phyloP scores from a whole-genome alignment of 352 stramenopile genomes.

The Pythium phragmiticola region DNA sequence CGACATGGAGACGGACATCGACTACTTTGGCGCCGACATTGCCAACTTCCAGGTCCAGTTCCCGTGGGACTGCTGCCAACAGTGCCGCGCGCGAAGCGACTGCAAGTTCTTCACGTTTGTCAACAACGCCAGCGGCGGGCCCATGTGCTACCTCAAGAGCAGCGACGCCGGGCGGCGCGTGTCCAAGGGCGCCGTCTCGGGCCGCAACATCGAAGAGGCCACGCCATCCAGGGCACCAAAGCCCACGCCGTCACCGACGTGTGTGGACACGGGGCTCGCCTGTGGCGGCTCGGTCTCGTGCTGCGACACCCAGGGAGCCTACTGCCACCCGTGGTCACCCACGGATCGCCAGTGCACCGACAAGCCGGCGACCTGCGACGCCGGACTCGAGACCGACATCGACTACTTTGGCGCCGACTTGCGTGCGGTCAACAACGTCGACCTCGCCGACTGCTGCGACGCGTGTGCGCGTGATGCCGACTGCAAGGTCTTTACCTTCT shows the following conservation, averaged over 20 bases:
- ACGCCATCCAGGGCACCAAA: not conserved
- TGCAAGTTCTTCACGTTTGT: slow-evolving; percentile 33
- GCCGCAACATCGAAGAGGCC: slow-evolving; percentile 9
- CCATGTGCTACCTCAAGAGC: slow-evolving; percentile 48
- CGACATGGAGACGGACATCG: slow-evolving; percentile 41
- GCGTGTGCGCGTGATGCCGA: slow-evolving; percentile 9
- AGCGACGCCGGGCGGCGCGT: slow-evolving; percentile 20
- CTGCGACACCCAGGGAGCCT: slow-evolving; percentile 12
- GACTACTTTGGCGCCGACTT: slow-evolving; percentile 24
- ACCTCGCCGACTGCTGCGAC: slow-evolving; percentile 18
- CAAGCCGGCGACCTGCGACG: slow-evolving; percentile 6
- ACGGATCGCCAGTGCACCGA: slow-evolving; percentile 15
- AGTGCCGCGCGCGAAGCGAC: slow-evolving; percentile 24
- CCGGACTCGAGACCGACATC: slow-evolving; percentile 24
- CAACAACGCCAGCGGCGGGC: slow-evolving; percentile 28
- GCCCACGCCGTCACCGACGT: not conserved
- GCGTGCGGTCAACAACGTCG: slow-evolving; percentile 7
- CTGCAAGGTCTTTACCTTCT: slow-evolving; percentile 17
- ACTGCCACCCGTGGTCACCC: slow-evolving; percentile 18
- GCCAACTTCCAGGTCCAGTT: slow-evolving; percentile 27
- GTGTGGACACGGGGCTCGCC: not conserved
- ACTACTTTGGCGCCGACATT: slow-evolving; percentile 33
- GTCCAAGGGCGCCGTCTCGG: slow-evolving; percentile 34
- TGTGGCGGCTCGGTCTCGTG: slow-evolving; percentile 16
- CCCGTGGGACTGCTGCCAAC: slow-evolving; percentile 28